Conservation (phyloP, 768 basidiomycete genomes). For the Tylopilus sp. region DNA sequence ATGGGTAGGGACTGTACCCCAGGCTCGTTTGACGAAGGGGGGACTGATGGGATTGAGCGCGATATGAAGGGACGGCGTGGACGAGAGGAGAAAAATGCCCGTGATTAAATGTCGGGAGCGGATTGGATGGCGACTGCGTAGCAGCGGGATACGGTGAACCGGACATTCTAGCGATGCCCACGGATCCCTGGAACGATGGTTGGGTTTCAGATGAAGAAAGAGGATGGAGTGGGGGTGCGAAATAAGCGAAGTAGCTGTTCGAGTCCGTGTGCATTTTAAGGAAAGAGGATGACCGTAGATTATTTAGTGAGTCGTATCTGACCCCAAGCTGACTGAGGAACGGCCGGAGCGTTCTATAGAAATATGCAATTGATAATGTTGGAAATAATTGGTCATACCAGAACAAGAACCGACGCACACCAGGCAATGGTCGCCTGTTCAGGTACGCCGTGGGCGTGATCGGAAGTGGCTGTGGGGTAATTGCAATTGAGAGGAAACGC, state of each 20-base stretch:
- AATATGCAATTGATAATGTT: constrained; percentile 35
- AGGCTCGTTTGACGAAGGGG: constrained; percentile 16
- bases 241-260: constrained; percentile 20
- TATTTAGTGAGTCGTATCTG: constrained; percentile 20
- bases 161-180: constrained; percentile 22
- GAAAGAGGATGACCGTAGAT: constrained; percentile 13
- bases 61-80: constrained; percentile 19
- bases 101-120: constrained; percentile 12
- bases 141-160: constrained; percentile 20
- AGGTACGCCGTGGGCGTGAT: constrained; percentile 31
- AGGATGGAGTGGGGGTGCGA: constrained; percentile 19
- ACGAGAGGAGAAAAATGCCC: constrained; percentile 19
- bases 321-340: constrained; percentile 21
- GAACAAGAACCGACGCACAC: constrained; percentile 29
- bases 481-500: constrained; percentile 26
- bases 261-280: constrained; percentile 31
- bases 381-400: constrained; percentile 35
- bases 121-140: constrained; percentile 19
- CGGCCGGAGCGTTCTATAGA: constrained; percentile 31
- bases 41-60: constrained; percentile 12
- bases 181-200: constrained; percentile 5
- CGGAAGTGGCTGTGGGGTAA: constrained; percentile 33
- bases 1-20: constrained; percentile 36
- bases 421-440: constrained; percentile 26
- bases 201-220: constrained; percentile 11